These are phyloP conservation scores for Cichorium intybus DNA, from an alignment of 140 eudicot species.

Conservation along the genomic window DNA sequence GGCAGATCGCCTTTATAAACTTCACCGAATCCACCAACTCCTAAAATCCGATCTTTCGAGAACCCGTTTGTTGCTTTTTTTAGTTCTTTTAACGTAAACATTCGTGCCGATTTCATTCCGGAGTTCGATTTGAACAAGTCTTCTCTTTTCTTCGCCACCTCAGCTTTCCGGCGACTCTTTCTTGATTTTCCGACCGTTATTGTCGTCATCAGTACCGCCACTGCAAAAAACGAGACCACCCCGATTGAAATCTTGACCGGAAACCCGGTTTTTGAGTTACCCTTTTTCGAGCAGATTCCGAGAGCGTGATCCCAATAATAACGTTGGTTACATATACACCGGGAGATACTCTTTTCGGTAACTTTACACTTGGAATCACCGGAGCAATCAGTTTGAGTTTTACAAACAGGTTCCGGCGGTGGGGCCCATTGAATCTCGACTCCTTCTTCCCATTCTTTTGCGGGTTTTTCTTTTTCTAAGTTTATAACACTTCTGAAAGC, in stretches of 20 bases:
- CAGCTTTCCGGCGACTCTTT: conserved; percentile 24
- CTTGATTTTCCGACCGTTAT: conserved; percentile 23
- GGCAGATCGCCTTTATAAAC: conserved; percentile 56
- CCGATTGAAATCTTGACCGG: conserved; percentile 36
- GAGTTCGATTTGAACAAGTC: conserved; percentile 46
- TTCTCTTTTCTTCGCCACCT: conserved; percentile 50
- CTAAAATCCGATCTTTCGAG: conserved; percentile 43
- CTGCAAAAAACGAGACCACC: conserved; percentile 27
- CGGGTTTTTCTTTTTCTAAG: conserved; percentile 38
- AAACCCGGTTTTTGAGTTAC: conserved; percentile 19
- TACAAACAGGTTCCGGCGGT: conserved; percentile 53
- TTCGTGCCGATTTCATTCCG: conserved; percentile 46
- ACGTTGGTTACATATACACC: conserved; percentile 47
- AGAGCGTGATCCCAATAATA: conserved; percentile 45
- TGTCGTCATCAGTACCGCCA: conserved; percentile 32
- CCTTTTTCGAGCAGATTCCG: conserved; percentile 42
- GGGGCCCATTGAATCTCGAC: conserved; percentile 60
- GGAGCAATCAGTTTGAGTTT: conserved; percentile 44
- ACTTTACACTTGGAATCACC: conserved; percentile 49
- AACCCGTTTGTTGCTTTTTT: conserved; percentile 53
- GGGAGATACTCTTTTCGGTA: conserved; percentile 30
- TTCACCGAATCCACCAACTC: conserved; percentile 70
- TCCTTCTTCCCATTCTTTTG: conserved; percentile 58
- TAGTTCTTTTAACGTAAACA: conserved; percentile 51
- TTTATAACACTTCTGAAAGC: conserved; percentile 56